Percentiles rank a stretch among this genome's conserved stretches.
These are phyloP conservation scores for Leucaena leucocephala DNA, from an alignment of 306 rosid genomes.

Conservation along the genomic window DNA sequence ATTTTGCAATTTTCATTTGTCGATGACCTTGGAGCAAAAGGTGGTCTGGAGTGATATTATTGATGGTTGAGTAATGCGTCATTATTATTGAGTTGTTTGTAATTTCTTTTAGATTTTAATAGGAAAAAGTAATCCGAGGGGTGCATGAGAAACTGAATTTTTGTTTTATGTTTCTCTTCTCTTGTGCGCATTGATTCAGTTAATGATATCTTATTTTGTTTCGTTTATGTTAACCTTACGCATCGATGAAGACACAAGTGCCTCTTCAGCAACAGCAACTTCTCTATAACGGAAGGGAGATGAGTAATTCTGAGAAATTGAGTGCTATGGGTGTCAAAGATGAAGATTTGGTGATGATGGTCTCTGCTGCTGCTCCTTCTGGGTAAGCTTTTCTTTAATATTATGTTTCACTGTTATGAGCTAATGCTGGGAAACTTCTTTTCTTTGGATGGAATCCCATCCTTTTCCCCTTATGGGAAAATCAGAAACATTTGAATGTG, in stretches of 20 bases:
- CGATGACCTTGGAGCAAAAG: slow-evolving; percentile 3
- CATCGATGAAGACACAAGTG: slow-evolving; percentile 66
- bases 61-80: slow-evolving; percentile 22
- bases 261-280: slow-evolving; percentile 87
- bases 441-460: background rate
- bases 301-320: slow-evolving; percentile 71
- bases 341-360: slow-evolving; percentile 91
- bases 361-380: slow-evolving; percentile 51
- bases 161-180: slow-evolving; percentile 23
- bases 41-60: background rate
- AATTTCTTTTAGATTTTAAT: background rate
- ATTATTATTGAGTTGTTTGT: background rate
- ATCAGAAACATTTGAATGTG: slow-evolving; percentile 7
- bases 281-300: slow-evolving; percentile 80
- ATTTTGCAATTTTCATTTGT: slow-evolving; percentile 10
- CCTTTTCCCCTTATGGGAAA: background rate
- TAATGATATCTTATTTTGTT: slow-evolving; percentile 35
- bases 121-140: background rate
- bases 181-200: slow-evolving; percentile 11
- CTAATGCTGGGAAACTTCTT: slow-evolving; percentile 10
- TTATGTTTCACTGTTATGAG: slow-evolving; percentile 2
- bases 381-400: slow-evolving; percentile 50
- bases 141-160: slow-evolving; percentile 30
- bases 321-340: slow-evolving; percentile 85
- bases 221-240: slow-evolving; percentile 39